Base-by-base conservation (phyloP, 768 basidiomycete species). In the Boletellus ananas region DNA sequence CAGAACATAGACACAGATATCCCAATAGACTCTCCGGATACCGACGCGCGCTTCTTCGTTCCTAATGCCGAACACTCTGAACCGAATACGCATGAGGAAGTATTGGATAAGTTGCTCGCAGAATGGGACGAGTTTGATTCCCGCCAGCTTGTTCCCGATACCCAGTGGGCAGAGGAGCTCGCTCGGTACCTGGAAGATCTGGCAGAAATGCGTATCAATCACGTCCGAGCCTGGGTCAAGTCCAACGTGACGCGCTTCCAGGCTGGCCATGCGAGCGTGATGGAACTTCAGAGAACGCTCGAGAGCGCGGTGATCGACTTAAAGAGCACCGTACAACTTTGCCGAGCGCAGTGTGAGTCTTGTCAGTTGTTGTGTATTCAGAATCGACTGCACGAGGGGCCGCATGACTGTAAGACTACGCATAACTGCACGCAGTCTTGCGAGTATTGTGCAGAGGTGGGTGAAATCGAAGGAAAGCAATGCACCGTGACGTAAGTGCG, bases 1-100 rank as follows among this genome's bases (percentile, higher is more conserved):
- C 10, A 81, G 81, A 80, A 82, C 58, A 58, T 81, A n/a, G 81
- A 83, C 50, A 78, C 74, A 4, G 77, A 79, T 49, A 33, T 62
- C 4, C 51, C 66, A 1, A 68, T 81, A 20, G 69, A 70, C 1
- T 57, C 44, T 12, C 43, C 58, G 1, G 78, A 79, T 59, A 68
- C 69, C 5, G 36, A 51, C 0, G 59, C 72, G 2, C 55, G 54
- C 10, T 76, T 79, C 53, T 74, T 69, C 47, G 60, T 69, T n/a
- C 29, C 47, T 3, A 31, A 43, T 11, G 31, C 47, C 6, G 60
- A 61, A 13, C n/a, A 52, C 7, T 52, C 55, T 17, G 46, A 64
- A 18, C 31, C 9, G 3, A 42, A 52, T 49, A 34, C 21, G 16
- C 54, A 33, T 8, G 67, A 49, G 44, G 50, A 47, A 21, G 31